Base-by-base conservation (phyloP, 2,329 filamentous ascomycete genomes). In the Purpureocillium lavendulum region DNA sequence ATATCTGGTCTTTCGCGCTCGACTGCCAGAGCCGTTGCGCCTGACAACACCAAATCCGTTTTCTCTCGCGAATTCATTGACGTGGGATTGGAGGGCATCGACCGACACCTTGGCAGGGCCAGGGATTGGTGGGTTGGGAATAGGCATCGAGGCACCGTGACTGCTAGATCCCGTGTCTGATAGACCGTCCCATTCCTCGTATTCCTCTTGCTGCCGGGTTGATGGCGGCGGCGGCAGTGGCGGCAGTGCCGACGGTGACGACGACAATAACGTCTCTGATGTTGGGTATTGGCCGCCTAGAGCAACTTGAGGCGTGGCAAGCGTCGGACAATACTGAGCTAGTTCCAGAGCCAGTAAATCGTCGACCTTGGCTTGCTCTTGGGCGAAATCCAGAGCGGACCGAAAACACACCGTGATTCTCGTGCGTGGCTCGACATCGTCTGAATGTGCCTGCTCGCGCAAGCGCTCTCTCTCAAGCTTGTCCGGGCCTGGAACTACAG, bases 1-100 rank as follows among this genome's bases (percentile, higher is more conserved):
- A 18, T 44, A 45, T 35, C 37, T 24, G 10, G 32, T 44, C 36
- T 41, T 44, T 30, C 31, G 34, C 28, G 9, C 30, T 38, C 21
- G 33, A 36, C 14, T 33, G 26, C 31, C 33, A n/a, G 29, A 29
- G n/a, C 24, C 40, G 24, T 46, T 40, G 15, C 26, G 33, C 30
- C 35, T 36, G 16, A 40, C 26, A 31, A 44, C 35, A 30, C 38
- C 41, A 40, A 42, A 45, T 29, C 21, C 21, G 10, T 26, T 26
- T 26, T 26, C 21, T 26, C 10, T 26, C 10, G 21, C 21, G 10
- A 26, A 26, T 26, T 26, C 21, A 10, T 26, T 26, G 21, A 26
- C 21, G 6, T 26, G 21, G 6, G 29, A 24, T 16, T 32, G 30
- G 12, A 41, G 33, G n/a, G 33, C 31, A 14, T 42, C 36, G 33